A percentile compares a stretch with the other conserved stretches of the same genome.
Conservation (phyloP, 2,329 filamentous ascomycete species). For the Aspergillus melleus region DNA sequence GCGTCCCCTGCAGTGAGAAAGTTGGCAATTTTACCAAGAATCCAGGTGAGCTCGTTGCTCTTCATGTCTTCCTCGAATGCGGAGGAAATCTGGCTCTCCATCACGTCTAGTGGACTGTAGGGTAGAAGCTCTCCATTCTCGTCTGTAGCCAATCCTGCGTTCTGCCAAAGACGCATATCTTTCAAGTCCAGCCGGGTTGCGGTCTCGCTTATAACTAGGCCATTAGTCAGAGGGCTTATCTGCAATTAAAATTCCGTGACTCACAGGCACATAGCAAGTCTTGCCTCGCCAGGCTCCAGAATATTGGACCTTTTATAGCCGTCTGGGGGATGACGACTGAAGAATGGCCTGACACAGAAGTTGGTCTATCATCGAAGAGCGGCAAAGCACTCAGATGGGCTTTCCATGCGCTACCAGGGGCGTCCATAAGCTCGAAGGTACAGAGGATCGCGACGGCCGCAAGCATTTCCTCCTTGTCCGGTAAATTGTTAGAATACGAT, state of each 20-base stretch:
- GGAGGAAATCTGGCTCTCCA: not conserved
- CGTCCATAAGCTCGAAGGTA: slow-evolving; percentile 17
- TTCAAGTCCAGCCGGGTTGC: slow-evolving; percentile 16
- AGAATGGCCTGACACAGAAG: not conserved
- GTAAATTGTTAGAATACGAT: not conserved
- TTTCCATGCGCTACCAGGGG: slow-evolving; percentile 17
- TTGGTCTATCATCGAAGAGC: not conserved
- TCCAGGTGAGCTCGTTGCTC: slow-evolving; percentile 19
- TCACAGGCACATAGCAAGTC: slow-evolving; percentile 21
- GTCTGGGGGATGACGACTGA: not conserved
- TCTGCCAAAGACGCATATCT: slow-evolving; percentile 19
- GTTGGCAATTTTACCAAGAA: slow-evolving; percentile 19
- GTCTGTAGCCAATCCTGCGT: slow-evolving; percentile 12
- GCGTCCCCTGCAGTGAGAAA: slow-evolving; percentile 16
- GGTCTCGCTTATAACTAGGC: slow-evolving; percentile 14
- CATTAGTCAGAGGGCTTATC: not conserved
- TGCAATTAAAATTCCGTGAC: slow-evolving; percentile 1
- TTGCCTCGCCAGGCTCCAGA: slow-evolving; percentile 21
- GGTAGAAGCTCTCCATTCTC: not conserved
- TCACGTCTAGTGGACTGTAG: not conserved
- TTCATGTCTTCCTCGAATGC: slow-evolving; percentile 13
- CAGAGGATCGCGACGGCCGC: slow-evolving; percentile 20
- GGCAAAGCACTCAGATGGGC: slow-evolving; percentile 18
- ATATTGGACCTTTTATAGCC: slow-evolving; percentile 10
- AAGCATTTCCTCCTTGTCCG: slow-evolving; percentile 18